A percentile compares a stretch with the other conserved stretches of the same genome.
Conservation (phyloP, 108 stramenopile genomes). For the Epithemia pelagica region DNA sequence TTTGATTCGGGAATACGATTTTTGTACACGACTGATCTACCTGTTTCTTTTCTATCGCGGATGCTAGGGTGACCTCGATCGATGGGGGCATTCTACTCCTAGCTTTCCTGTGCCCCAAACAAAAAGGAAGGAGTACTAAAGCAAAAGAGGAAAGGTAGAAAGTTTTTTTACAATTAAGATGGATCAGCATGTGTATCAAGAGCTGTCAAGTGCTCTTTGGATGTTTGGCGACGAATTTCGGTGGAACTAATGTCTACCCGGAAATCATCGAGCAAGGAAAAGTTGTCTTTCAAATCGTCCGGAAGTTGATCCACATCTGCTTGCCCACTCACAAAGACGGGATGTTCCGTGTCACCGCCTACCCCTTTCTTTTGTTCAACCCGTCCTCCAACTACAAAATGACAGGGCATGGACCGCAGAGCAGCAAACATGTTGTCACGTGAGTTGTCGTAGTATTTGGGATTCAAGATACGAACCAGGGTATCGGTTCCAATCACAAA, state of each 20-base stretch:
- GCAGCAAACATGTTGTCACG: slow-evolving; percentile 47
- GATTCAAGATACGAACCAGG: slow-evolving; percentile 71
- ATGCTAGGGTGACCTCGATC: too few species aligned
- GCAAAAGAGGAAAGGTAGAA: too few species aligned
- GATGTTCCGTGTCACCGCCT: not conserved
- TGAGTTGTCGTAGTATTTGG: slow-evolving; percentile 79
- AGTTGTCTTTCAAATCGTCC: slow-evolving; percentile 45
- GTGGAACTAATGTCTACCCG: slow-evolving; percentile 72
- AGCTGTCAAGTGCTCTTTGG: too few species aligned
- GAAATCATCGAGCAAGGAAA: slow-evolving; percentile 62
- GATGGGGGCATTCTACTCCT: too few species aligned
- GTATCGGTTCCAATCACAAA: slow-evolving; percentile 90
- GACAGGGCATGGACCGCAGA: slow-evolving; percentile 39
- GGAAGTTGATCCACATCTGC: slow-evolving; percentile 55
- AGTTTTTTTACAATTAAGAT: too few species aligned
- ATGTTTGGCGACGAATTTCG: slow-evolving; percentile 50
- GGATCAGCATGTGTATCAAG: too few species aligned
- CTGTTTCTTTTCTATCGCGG: too few species aligned
- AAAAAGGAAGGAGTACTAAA: too few species aligned
- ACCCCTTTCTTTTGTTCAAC: slow-evolving; percentile 39
- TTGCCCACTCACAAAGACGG: slow-evolving; percentile 56
- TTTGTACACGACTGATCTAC: too few species aligned
- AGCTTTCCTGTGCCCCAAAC: too few species aligned
- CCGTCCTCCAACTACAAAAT: slow-evolving; percentile 75
- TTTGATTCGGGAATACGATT: too few species aligned